phyloP scores from a whole-genome alignment of 208 protist species.

The Leishmania martiniquensis region DNA sequence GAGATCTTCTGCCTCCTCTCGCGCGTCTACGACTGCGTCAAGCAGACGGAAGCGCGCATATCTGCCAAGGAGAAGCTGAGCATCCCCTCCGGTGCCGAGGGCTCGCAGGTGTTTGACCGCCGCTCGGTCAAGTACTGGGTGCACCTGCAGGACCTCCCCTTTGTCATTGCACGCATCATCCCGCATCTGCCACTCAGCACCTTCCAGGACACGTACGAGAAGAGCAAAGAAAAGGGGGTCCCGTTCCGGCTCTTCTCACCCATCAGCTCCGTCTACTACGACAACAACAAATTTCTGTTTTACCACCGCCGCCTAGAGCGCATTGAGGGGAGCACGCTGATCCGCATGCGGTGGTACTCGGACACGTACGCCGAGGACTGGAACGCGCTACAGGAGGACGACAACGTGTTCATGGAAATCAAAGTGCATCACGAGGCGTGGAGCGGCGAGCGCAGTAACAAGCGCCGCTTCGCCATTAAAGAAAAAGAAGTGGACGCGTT shows the following conservation, averaged over 20 bases:
- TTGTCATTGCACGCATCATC: slow-evolving; percentile 91
- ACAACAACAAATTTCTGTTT: slow-evolving; percentile 87
- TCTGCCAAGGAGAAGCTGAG: slow-evolving; percentile 50
- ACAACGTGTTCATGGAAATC: slow-evolving; percentile 91
- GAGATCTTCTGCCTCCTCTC: slow-evolving; percentile 77
- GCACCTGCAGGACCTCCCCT: slow-evolving; percentile 85
- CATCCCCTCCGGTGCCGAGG: slow-evolving; percentile 64
- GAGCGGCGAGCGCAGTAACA: slow-evolving; percentile 90
- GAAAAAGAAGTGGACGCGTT: slow-evolving; percentile 84
- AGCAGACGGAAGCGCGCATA: slow-evolving; percentile 67
- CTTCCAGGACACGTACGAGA: slow-evolving; percentile 83
- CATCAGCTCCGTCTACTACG: slow-evolving; percentile 90
- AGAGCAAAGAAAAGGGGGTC: slow-evolving; percentile 50
- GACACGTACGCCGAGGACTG: slow-evolving; percentile 78
- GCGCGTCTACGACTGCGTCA: slow-evolving; percentile 79
- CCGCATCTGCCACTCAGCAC: slow-evolving; percentile 86
- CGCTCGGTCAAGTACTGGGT: slow-evolving; percentile 92
- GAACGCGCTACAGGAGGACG: slow-evolving; percentile 58
- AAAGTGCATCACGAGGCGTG: slow-evolving; percentile 91
- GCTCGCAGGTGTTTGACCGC: slow-evolving; percentile 89
- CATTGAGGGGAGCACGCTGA: slow-evolving; percentile 83
- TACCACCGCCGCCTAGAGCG: slow-evolving; percentile 87
- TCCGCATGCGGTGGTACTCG: slow-evolving; percentile 90
- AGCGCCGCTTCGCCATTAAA: slow-evolving; percentile 85
- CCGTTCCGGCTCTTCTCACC: slow-evolving; percentile 78